Conservation (phyloP, 805 yeast genomes). For the Metschnikowia lunata region DNA sequence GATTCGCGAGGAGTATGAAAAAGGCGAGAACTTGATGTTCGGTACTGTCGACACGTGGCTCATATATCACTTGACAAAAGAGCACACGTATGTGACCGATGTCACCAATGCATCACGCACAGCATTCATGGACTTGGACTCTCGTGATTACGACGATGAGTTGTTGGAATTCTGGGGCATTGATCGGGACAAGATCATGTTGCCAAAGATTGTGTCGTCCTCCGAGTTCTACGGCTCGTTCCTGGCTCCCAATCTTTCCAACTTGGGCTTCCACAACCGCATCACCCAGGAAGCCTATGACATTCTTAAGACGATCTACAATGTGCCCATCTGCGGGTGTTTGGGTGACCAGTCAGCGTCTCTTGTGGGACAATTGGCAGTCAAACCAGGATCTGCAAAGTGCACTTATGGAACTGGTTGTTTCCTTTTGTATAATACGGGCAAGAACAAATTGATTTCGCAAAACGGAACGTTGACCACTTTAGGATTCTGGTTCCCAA, state of each 20-base stretch:
- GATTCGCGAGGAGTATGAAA: conserved; percentile 63
- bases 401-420: conserved; percentile 98
- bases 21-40: conserved; percentile 75
- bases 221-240: conserved; percentile 76
- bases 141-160: conserved; percentile 69
- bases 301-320: conserved; percentile 46
- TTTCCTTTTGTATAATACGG: conserved; percentile 84
- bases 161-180: conserved; percentile 77
- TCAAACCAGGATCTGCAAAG: conserved; percentile 79
- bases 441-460: conserved; percentile 63
- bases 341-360: conserved; percentile 95
- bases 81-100: conserved; percentile 72
- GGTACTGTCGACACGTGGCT: conserved; percentile 96
- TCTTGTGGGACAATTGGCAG: conserved; percentile 86
- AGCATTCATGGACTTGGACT: conserved; percentile 78
- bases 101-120: conserved; percentile 91
- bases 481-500: conserved; percentile 85
- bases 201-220: conserved; percentile 77
- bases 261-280: conserved; percentile 48
- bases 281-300: conserved; percentile 51
- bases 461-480: conserved; percentile 85
- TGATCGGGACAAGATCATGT: conserved; percentile 56
- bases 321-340: conserved; percentile 81
- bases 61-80: conserved; percentile 73
- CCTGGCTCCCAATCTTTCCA: conserved; percentile 52